Evolutionary conservation across 225 moss, liverwort and hornwort genomes (phyloP).

Genomic region (Sphagnum tenellum): DNA sequence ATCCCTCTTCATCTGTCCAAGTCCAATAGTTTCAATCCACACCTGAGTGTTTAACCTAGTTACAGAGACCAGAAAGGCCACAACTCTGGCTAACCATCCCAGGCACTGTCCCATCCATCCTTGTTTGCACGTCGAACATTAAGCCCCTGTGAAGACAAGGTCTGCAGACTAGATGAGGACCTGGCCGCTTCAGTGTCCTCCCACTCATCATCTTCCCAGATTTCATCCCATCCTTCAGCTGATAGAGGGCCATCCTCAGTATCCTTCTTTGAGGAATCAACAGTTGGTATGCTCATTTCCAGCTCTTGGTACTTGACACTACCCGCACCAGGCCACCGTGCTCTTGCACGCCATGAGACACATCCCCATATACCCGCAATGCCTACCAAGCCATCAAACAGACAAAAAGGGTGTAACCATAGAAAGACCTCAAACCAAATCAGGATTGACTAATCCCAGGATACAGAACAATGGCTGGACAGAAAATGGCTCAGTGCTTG

Average conservation of each 20-base stretch:
- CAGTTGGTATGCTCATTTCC: constrained; percentile 34
- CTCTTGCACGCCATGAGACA: constrained; percentile 21
- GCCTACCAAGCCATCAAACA: constrained; percentile 8
- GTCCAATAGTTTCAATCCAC: no score
- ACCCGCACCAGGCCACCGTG: constrained; percentile 21
- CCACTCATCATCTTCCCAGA: constrained; percentile 59
- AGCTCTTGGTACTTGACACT: constrained; percentile 41
- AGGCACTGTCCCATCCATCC: constrained; percentile 48
- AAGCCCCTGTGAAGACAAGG: constrained; percentile 41
- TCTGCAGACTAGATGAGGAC: constrained; percentile 29
- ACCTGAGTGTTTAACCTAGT: no score
- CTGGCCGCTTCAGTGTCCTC: constrained; percentile 43
- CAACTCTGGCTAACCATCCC: constrained; percentile 21
- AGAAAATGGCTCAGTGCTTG: background rate
- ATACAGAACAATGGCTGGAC: background rate
- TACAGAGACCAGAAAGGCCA: no score
- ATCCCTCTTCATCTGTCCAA: no score
- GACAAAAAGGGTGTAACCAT: background rate
- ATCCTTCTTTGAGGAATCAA: constrained; percentile 16
- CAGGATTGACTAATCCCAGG: background rate
- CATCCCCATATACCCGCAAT: constrained; percentile 29
- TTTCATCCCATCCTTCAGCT: constrained; percentile 52
- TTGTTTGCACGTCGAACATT: constrained; percentile 52
- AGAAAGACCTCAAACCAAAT: background rate
- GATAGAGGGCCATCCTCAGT: constrained; percentile 29